A percentile compares a stretch with the other conserved stretches of the same genome.
phyloP scores from a whole-genome alignment of 2,329 filamentous ascomycete species.

The Aspergillus sp. region DNA sequence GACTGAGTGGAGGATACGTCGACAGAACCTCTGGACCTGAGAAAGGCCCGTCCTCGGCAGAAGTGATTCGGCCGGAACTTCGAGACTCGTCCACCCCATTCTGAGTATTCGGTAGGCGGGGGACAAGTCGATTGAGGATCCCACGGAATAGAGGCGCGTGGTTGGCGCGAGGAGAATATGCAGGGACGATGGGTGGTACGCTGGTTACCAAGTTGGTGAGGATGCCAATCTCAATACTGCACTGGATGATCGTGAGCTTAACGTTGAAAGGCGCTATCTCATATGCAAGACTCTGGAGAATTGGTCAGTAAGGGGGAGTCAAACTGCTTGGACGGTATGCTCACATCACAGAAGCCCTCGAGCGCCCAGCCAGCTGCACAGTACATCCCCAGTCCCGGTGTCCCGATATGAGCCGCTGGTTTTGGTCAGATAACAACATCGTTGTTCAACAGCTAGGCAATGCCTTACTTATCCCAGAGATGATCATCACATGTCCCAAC shows the following conservation, averaged over 20 bases:
- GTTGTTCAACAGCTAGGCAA: not conserved
- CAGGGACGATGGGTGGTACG: conserved; percentile 69
- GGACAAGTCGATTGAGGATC: conserved; percentile 76
- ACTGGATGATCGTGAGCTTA: conserved; percentile 93
- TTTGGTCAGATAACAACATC: conserved; percentile 17
- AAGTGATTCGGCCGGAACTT: conserved; percentile 21
- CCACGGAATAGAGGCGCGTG: conserved; percentile 79
- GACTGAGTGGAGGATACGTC: conserved; percentile 72
- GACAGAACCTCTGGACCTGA: conserved; percentile 54
- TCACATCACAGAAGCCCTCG: conserved; percentile 88
- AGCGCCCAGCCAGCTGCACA: conserved; percentile 92
- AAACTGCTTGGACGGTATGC: conserved; percentile 2
- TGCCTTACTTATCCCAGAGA: conserved; percentile 72
- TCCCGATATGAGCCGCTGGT: conserved; percentile 79
- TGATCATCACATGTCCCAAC: conserved; percentile 84
- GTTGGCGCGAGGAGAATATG: conserved; percentile 67
- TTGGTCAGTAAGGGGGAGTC: conserved; percentile 10
- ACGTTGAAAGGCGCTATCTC: conserved; percentile 97
- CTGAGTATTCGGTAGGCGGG: conserved; percentile 63
- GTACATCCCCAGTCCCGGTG: conserved; percentile 85
- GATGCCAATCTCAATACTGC: conserved; percentile 86
- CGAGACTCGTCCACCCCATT: conserved; percentile 12
- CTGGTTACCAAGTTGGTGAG: conserved; percentile 85
- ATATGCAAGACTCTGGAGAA: conserved; percentile 70
- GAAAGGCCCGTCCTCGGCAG: conserved; percentile 36